phyloP scores from a whole-genome alignment of 2,329 filamentous ascomycete species.

The Sclerotinia trifoliorum region DNA sequence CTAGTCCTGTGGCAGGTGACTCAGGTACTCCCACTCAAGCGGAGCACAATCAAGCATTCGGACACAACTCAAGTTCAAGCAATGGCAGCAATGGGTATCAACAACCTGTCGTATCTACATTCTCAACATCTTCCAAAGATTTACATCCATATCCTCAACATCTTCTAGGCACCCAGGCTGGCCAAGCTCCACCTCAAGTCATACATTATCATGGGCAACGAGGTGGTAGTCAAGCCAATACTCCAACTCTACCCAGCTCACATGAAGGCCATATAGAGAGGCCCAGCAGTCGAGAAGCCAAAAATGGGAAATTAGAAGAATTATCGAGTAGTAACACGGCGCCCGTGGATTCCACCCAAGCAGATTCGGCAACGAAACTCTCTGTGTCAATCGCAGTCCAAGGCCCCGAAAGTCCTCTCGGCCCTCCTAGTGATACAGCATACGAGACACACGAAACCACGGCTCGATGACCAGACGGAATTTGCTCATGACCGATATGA shows the following conservation, averaged over 20 bases:
- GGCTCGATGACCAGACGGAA: background rate
- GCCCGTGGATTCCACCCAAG: background rate
- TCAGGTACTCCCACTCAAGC: constrained; percentile 61
- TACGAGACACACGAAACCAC: background rate
- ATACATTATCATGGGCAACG: constrained; percentile 66
- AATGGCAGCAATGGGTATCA: constrained; percentile 60
- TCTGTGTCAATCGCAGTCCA: background rate
- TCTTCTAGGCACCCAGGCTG: constrained; percentile 59
- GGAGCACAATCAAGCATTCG: constrained; percentile 51
- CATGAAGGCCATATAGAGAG: constrained; percentile 33
- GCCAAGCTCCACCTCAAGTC: constrained; percentile 63
- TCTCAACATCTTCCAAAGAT: constrained; percentile 69
- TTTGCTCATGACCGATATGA: constrained; percentile 12
- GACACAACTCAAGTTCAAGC: constrained; percentile 47
- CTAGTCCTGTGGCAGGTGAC: constrained; percentile 54
- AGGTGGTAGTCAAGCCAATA: constrained; percentile 66
- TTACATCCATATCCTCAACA: constrained; percentile 67
- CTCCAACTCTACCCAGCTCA: constrained; percentile 50
- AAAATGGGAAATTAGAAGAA: constrained; percentile 31
- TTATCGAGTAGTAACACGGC: constrained; percentile 3
- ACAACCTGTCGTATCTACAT: constrained; percentile 65
- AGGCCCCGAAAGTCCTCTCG: background rate
- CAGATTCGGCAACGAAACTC: background rate
- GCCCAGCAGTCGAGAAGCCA: constrained; percentile 34
- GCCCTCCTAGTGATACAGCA: background rate